A percentile compares a stretch with the other conserved stretches of the same genome.
These are phyloP conservation scores for Boletus vinaceobasis DNA, from an alignment of 768 basidiomycete species.

Conservation along the genomic window DNA sequence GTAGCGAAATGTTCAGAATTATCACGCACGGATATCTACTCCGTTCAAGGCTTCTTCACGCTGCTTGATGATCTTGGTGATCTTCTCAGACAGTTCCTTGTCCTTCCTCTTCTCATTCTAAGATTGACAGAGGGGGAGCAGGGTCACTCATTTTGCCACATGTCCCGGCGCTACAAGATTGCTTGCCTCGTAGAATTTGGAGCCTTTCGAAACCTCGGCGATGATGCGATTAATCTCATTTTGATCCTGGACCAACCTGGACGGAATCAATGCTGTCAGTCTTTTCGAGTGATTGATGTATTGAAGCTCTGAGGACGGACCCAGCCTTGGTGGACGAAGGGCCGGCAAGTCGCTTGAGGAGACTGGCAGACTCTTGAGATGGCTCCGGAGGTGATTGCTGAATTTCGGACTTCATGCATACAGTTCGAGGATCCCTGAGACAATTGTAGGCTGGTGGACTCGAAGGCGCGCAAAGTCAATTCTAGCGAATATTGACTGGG, in stretches of 20 bases:
- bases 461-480: neutral
- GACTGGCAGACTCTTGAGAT: slow-evolving; percentile 65
- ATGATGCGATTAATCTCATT: slow-evolving; percentile 85
- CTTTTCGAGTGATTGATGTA: neutral
- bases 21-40: slow-evolving; percentile 52
- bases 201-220: slow-evolving; percentile 88
- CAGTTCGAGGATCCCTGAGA: neutral
- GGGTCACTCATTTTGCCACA: slow-evolving; percentile 1
- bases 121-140: neutral
- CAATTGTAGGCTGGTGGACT: neutral
- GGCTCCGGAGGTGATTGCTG: slow-evolving; percentile 27
- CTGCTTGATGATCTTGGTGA: slow-evolving; percentile 62
- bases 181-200: slow-evolving; percentile 83
- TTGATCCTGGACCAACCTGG: slow-evolving; percentile 70
- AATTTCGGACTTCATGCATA: slow-evolving; percentile 20
- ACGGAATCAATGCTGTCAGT: slow-evolving; percentile 11
- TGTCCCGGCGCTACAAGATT: neutral
- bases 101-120: slow-evolving; percentile 91
- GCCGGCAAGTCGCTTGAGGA: slow-evolving; percentile 79
- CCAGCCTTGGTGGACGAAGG: slow-evolving; percentile 89
- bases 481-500: neutral
- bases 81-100: slow-evolving; percentile 75
- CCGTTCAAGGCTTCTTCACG: slow-evolving; percentile 56
- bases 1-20: neutral
- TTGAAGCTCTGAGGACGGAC: slow-evolving; percentile 38